Base-by-base conservation (phyloP, 2,329 filamentous ascomycete genomes). In the Talaromyces albobiverticillius region DNA sequence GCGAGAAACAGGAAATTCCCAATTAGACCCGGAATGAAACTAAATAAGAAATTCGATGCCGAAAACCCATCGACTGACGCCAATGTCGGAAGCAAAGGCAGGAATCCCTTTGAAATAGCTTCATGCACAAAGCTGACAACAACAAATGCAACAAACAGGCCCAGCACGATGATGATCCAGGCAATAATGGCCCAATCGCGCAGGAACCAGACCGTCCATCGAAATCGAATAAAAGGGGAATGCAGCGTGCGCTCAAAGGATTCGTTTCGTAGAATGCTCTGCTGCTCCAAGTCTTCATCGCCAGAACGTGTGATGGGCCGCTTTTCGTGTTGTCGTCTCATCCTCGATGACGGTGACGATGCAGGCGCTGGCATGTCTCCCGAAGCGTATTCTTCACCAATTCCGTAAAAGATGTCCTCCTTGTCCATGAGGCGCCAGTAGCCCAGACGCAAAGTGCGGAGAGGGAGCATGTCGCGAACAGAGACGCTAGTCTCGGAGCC, bases 21-120 rank as follows among this genome's bases (percentile, higher is more conserved):
- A 38, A 86, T 78, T 3, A 84, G 55, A 0, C 79, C 73, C 0
- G 84, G 84, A 18, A 87, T 66, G 60, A 87, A 86, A 59, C 80
- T 83, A 74, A 91, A 96, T 48, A 96, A 74, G 72, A 96, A 96
- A 71, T 96, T 90, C 47, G 90, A 89, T 0, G 89, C 78, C 1
- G 90, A 95, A 71, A 95, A 96, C 16, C 87, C 89, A 23, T 76
- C 76, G 0, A 72, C 64, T 3, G 80, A 75, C 1, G 89, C 83
- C 2, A 77, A 75, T 0, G 86, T 84, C 9, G 78, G 74, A 1
- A 96, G 75, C 6, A 79, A 75, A 2, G 92, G 90, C 6, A 79
- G 69, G 68, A 95, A 96, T 8, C 91, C 92, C 7, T 78, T 68
- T 34, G 81, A 73, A 26, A 95, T 78, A 10, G 82, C 80, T 8